Evolutionary conservation across 805 yeast genomes (phyloP).

Genomic region (Alloascoidea hylecoeti): DNA sequence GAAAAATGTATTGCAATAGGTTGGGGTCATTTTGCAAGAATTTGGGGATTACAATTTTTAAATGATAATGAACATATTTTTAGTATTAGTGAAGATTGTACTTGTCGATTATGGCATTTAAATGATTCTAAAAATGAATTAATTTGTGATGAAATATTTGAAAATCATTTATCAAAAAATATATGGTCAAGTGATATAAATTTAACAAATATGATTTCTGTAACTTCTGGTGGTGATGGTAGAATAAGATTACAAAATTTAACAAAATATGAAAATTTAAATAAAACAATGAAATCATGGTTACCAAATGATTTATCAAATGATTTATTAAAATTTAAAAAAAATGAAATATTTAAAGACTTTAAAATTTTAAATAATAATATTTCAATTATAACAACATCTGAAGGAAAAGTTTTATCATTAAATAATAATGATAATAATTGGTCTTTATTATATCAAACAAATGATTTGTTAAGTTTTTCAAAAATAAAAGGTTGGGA

Average conservation of each 20-base stretch:
- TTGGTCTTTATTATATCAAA: constrained; percentile 17
- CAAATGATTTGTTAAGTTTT: constrained; percentile 20
- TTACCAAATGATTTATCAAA: background rate
- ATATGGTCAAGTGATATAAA: constrained; percentile 69
- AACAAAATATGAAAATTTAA: constrained; percentile 17
- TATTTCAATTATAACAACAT: constrained; percentile 16
- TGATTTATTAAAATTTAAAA: constrained; percentile 11
- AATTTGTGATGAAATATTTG: constrained; percentile 31
- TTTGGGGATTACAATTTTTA: constrained; percentile 67
- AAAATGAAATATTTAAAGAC: constrained; percentile 48
- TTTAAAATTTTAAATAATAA: constrained; percentile 33
- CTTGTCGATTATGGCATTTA: constrained; percentile 66
- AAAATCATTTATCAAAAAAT: constrained; percentile 74
- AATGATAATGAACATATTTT: constrained; percentile 25
- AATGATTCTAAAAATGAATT: constrained; percentile 15
- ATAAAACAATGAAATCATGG: constrained; percentile 13
- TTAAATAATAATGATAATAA: constrained; percentile 3
- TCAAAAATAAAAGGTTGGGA: constrained; percentile 27
- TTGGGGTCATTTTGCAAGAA: constrained; percentile 95
- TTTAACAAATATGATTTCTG: constrained; percentile 31
- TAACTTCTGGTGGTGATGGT: constrained; percentile 94
- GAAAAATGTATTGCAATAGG: constrained; percentile 52
- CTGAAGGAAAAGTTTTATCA: constrained; percentile 10
- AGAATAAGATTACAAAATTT: constrained; percentile 53
- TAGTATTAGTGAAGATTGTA: constrained; percentile 79